Evolutionary conservation across 768 basidiomycete species (phyloP).

Genomic region (Cystofilobasidium capitatum): DNA sequence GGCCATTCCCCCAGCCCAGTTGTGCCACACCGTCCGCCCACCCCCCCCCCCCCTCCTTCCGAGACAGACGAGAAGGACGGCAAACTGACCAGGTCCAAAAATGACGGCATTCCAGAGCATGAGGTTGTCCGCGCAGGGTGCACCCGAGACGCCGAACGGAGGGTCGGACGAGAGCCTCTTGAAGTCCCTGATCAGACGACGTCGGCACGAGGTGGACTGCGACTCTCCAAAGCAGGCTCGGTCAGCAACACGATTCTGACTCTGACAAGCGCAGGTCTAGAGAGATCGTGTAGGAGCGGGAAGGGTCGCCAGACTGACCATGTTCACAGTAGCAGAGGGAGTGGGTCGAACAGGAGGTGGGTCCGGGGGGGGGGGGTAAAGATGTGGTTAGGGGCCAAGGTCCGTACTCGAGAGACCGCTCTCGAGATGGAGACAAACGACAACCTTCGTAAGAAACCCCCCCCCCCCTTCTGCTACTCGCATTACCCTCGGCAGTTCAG

Average conservation of each 20-base stretch:
- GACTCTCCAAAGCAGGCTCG: background rate
- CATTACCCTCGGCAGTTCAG: too few species aligned
- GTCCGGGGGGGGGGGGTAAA: too few species aligned
- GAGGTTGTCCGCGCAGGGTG: conserved; percentile 95
- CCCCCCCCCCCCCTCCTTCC: background rate
- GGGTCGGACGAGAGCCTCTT: conserved; percentile 90
- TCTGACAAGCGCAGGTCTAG: background rate
- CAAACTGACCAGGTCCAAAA: conserved; percentile 79
- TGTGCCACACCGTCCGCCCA: background rate
- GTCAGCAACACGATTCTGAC: background rate
- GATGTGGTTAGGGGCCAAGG: too few species aligned
- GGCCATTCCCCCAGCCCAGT: too few species aligned
- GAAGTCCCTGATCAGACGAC: conserved; percentile 96
- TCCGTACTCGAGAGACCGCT: too few species aligned
- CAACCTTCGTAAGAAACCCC: too few species aligned
- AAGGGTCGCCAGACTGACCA: too few species aligned
- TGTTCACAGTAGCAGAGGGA: too few species aligned
- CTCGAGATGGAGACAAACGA: too few species aligned
- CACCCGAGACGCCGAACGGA: conserved; percentile 90
- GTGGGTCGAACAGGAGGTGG: too few species aligned
- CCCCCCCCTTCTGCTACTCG: background rate
- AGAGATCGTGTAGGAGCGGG: too few species aligned
- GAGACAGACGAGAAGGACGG: background rate
- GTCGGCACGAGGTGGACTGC: conserved; percentile 85
- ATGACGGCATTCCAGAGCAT: conserved; percentile 99